Conservation (phyloP, 495 filamentous ascomycete genomes). For the Lasiosphaeriaceae sp. region DNA sequence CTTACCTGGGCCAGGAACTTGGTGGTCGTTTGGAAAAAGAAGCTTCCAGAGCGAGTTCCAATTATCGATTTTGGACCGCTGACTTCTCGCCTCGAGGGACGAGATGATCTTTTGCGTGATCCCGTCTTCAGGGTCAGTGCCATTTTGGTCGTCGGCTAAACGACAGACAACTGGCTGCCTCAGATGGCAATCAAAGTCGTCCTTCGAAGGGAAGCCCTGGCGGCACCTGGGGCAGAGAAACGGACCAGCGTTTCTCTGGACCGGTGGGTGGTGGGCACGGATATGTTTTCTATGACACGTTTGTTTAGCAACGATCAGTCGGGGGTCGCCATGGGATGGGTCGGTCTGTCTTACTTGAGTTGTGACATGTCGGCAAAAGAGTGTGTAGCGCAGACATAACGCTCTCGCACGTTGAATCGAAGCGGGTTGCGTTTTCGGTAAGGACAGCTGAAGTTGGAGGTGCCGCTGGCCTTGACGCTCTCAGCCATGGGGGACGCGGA, state of each 20-base stretch:
- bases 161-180: constrained; percentile 19
- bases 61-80: constrained; percentile 29
- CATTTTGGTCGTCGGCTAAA: constrained; percentile 22
- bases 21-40: constrained; percentile 21
- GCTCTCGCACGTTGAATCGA: constrained; percentile 33
- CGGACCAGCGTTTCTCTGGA: constrained; percentile 25
- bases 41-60: constrained; percentile 28
- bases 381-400: constrained; percentile 30
- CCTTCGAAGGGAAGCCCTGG: constrained; percentile 25
- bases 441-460: constrained; percentile 30
- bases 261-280: constrained; percentile 29
- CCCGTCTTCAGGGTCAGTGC: constrained; percentile 26
- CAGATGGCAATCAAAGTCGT: constrained; percentile 25
- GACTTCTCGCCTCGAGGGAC: constrained; percentile 24
- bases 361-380: constrained; percentile 33
- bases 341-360: constrained; percentile 36
- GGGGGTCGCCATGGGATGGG: not conserved
- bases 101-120: constrained; percentile 30
- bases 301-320: not conserved
- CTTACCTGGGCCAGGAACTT: constrained; percentile 25
- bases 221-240: constrained; percentile 26
- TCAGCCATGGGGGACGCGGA: constrained; percentile 10
- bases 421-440: constrained; percentile 37
- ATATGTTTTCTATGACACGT: constrained; percentile 22
- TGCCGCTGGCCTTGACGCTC: constrained; percentile 8